Evolutionary conservation across 2,329 filamentous ascomycete genomes (phyloP), one percentile per base, ranked within the genome.

Genomic region (Akanthomyces uredinophilus): DNA sequence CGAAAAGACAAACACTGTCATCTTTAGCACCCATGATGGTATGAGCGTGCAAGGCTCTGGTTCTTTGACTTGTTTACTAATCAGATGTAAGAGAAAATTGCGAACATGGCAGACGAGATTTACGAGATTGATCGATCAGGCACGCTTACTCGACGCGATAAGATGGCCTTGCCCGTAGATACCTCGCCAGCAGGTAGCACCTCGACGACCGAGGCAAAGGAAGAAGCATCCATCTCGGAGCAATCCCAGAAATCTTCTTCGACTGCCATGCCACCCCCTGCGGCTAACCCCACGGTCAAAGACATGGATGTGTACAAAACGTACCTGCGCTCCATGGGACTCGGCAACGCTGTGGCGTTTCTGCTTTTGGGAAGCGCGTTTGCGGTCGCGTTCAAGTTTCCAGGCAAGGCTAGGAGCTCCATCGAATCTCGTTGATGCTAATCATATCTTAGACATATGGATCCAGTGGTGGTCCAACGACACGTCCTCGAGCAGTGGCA

Each of bases 401-500:
- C 56, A n/a, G 35, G 54, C 47, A 57, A 20, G 54, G 6, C 16
- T 4, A 20, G 24, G 29, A n/a, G n/a, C 14, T 20, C 20, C 29
- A 37, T 53, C 32, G 10, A 35, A 35, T 35, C 16, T 27, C 3
- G 27, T 27, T 3, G 5, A 4, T 29, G 32, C 46, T 50, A 13
- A 50, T 35, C 10, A 7, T 2, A 6, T 4, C 13, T n/a, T 4
- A 57, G 54, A 59, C 24, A n/a, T 59, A 3, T 59, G 56, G 56
- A 22, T 59, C 7, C 56, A 59, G 27, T 59, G 56, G 56, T 59
- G 56, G 53, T 46, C 56, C 11, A 58, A 47, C n/a, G 55, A 47
- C 5, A 27, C 22, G 1, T 6, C 46, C 2, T 18, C 18, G 4
- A 10, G 11, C 56, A 35, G 46, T 22, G 6, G 18, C 35, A 32